Evolutionary conservation across 2,329 filamentous ascomycete genomes (phyloP).

Genomic region (Davidsoniella neocaledoniae): DNA sequence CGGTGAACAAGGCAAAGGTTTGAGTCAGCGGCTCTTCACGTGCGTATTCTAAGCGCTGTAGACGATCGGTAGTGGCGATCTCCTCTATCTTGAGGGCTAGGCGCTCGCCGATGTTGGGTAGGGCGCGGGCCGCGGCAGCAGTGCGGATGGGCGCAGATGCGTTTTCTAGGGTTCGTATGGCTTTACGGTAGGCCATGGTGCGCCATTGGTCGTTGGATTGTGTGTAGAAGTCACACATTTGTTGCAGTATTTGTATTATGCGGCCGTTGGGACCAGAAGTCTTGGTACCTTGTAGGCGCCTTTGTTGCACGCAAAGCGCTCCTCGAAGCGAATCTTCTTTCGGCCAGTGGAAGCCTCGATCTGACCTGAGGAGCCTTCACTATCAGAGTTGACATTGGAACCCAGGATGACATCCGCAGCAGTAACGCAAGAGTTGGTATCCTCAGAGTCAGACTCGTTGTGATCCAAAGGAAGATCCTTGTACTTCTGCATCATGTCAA

Average conservation of each 20-base stretch:
- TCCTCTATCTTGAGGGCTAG: slow-evolving; percentile 80
- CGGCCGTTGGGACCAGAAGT: slow-evolving; percentile 50
- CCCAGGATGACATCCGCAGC: neutral
- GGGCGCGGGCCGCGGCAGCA: slow-evolving; percentile 46
- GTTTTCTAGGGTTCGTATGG: slow-evolving; percentile 53
- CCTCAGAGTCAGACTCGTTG: slow-evolving; percentile 30
- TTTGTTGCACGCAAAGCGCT: slow-evolving; percentile 37
- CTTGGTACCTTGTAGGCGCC: slow-evolving; percentile 27
- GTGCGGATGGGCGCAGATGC: slow-evolving; percentile 48
- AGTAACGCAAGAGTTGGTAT: slow-evolving; percentile 5
- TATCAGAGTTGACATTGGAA: neutral
- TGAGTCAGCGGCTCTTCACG: slow-evolving; percentile 48
- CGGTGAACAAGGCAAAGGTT: slow-evolving; percentile 51
- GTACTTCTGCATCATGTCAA: slow-evolving; percentile 43
- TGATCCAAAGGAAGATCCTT: slow-evolving; percentile 39
- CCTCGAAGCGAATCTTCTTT: slow-evolving; percentile 24
- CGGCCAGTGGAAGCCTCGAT: slow-evolving; percentile 13
- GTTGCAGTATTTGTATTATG: slow-evolving; percentile 60
- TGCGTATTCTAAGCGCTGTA: slow-evolving; percentile 57
- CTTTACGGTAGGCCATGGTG: slow-evolving; percentile 57
- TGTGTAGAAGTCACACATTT: slow-evolving; percentile 66
- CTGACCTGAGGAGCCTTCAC: slow-evolving; percentile 10
- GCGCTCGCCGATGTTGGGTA: slow-evolving; percentile 54
- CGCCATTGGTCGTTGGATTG: slow-evolving; percentile 65
- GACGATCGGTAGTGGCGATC: slow-evolving; percentile 56